Conservation (phyloP, 2,329 filamentous ascomycete species). For the Coniosporium tulheliwenetii region DNA sequence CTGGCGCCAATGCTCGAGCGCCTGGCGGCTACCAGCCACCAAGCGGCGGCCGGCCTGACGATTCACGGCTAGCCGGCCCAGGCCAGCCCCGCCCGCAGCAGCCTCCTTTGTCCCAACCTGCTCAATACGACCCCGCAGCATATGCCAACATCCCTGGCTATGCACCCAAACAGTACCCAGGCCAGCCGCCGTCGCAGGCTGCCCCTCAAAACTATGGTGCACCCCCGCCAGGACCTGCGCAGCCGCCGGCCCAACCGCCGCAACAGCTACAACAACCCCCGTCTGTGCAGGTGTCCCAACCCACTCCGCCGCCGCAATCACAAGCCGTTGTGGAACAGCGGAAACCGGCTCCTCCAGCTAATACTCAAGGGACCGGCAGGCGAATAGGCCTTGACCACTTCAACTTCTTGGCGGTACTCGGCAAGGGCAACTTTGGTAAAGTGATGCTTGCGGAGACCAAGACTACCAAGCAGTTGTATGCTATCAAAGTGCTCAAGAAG, state of each 20-base stretch:
- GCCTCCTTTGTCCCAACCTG: constrained; percentile 30
- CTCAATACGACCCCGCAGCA: constrained; percentile 62
- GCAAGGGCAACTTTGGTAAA: constrained; percentile 98
- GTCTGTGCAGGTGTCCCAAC: constrained; percentile 13
- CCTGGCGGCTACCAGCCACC: constrained; percentile 15
- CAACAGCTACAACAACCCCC: constrained; percentile 17
- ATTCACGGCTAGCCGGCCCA: background rate
- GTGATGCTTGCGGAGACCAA: constrained; percentile 99
- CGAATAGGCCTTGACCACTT: constrained; percentile 95
- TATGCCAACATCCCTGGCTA: constrained; percentile 41
- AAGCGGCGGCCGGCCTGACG: too few species aligned
- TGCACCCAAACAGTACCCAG: constrained; percentile 8
- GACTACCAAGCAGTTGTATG: constrained; percentile 77
- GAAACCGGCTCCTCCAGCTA: constrained; percentile 56
- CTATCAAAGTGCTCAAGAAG: constrained; percentile 98
- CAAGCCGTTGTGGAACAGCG: constrained; percentile 15
- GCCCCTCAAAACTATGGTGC: constrained; percentile 27
- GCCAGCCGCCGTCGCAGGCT: constrained; percentile 16
- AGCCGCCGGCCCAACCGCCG: constrained; percentile 24
- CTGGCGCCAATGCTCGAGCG: constrained; percentile 12
- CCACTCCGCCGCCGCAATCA: constrained; percentile 9
- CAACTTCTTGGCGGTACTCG: constrained; percentile 95
- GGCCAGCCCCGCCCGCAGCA: constrained; percentile 12
- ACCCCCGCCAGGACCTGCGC: constrained; percentile 20
- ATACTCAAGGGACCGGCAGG: constrained; percentile 52